Percentiles rank a stretch among this genome's conserved stretches.
Evolutionary conservation across 2,329 filamentous ascomycete species (phyloP).

Genomic region (Dactylellina cionopaga): DNA sequence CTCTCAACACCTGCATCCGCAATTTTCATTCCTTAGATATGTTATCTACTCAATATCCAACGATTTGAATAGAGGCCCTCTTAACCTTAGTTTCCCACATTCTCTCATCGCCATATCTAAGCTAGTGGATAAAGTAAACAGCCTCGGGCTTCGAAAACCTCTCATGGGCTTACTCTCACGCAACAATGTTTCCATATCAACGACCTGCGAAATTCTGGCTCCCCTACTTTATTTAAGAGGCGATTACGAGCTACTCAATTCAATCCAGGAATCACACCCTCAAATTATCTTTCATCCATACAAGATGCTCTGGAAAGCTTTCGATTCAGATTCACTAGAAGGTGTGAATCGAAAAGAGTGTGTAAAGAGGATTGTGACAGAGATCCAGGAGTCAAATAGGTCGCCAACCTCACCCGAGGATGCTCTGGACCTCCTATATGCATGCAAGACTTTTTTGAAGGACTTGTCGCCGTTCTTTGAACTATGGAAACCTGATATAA

Average conservation of each 20-base stretch:
- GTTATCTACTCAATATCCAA: slow-evolving; percentile 28
- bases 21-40: neutral
- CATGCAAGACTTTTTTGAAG: neutral
- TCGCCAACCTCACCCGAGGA: neutral
- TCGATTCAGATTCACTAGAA: too few species aligned
- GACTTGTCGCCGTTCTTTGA: neutral
- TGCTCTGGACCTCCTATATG: neutral
- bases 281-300: too few species aligned
- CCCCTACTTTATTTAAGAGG: neutral
- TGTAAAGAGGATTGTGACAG: neutral
- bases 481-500: slow-evolving; percentile 1
- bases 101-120: too few species aligned
- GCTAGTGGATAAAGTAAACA: neutral
- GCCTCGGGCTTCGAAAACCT: neutral
- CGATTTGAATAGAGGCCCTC: too few species aligned
- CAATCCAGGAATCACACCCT: neutral
- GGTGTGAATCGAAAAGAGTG: too few species aligned
- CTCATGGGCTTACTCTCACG: neutral
- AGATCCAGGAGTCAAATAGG: neutral
- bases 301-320: too few species aligned
- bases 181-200: neutral
- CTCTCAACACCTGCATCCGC: neutral
- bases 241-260: neutral
- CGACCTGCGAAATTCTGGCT: neutral
- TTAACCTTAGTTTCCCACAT: too few species aligned